These are phyloP conservation scores for Ogataea minuta DNA, from an alignment of 805 yeast species.

Conservation along the genomic window DNA sequence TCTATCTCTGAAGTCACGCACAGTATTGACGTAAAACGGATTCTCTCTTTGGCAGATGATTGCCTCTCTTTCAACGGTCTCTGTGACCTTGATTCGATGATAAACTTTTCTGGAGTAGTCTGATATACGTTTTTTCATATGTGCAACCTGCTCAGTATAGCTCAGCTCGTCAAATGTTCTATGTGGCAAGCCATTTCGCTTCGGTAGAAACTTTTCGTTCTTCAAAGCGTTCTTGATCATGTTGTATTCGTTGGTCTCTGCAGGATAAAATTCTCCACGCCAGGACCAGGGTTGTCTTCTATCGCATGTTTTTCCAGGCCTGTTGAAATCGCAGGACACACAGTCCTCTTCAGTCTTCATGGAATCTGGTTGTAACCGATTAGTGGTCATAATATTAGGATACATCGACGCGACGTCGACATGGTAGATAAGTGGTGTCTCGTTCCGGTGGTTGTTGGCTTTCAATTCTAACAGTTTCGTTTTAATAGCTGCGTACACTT, in stretches of 20 bases:
- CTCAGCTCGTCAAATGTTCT: conserved; percentile 74
- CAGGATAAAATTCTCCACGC: conserved; percentile 96
- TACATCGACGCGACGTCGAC: conserved; percentile 99
- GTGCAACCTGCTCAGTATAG: conserved; percentile 71
- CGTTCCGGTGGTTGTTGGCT: conserved; percentile 61
- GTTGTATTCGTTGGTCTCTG: conserved; percentile 84
- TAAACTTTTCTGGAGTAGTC: conserved; percentile 87
- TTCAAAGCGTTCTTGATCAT: conserved; percentile 84
- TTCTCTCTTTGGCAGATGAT: conserved; percentile 96
- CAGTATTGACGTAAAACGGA: conserved; percentile 95
- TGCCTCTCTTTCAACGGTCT: conserved; percentile 85
- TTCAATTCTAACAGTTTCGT: conserved; percentile 56
- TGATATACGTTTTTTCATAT: conserved; percentile 71
- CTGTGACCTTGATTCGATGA: conserved; percentile 74
- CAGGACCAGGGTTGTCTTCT: conserved; percentile 93
- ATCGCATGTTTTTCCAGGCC: conserved; percentile 94
- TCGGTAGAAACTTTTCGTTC: conserved; percentile 71
- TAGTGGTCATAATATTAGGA: conserved; percentile 97
- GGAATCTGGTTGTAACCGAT: conserved; percentile 96
- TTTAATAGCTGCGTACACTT: conserved; percentile 60
- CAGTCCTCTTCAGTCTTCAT: conserved; percentile 94
- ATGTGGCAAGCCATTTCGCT: conserved; percentile 52
- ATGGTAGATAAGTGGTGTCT: conserved; percentile 87
- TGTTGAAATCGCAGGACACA: conserved; percentile 94
- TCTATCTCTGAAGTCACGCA: conserved; percentile 89